These are phyloP conservation scores for Lipomyces anomalus DNA, from an alignment of 805 yeast genomes.

Conservation along the genomic window DNA sequence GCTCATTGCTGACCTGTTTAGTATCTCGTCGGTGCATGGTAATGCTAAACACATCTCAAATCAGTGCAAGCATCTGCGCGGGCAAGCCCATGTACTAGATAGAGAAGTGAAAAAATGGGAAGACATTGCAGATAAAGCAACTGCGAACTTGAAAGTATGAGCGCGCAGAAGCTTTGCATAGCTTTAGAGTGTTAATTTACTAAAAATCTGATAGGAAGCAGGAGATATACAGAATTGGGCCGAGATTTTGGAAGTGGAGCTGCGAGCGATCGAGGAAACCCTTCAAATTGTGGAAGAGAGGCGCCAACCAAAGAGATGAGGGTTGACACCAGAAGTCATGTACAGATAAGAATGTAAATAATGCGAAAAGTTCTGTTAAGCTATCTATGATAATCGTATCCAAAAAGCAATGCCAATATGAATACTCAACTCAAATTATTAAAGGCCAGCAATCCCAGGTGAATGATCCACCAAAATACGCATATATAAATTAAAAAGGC, in stretches of 20 bases:
- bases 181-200: no score
- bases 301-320: slow-evolving; percentile 7
- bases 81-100: slow-evolving; percentile 10
- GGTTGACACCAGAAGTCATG: neutral
- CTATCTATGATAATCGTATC: no score
- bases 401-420: no score
- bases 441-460: no score
- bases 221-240: slow-evolving; percentile 50
- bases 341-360: neutral
- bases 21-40: slow-evolving; percentile 20
- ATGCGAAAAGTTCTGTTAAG: no score
- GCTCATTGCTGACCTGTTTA: no score
- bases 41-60: slow-evolving; percentile 19
- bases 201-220: no score
- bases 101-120: slow-evolving; percentile 20
- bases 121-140: slow-evolving; percentile 15
- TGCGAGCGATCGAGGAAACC: slow-evolving; percentile 64
- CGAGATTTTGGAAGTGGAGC: slow-evolving; percentile 64
- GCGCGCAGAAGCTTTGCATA: neutral
- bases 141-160: slow-evolving; percentile 4
- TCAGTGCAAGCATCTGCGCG: slow-evolving; percentile 18
- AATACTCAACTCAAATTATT: no score
- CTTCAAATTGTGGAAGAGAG: slow-evolving; percentile 35
- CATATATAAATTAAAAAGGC: no score
- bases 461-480: no score